These are phyloP conservation scores for Pseudogymnoascus verrucosus DNA, from an alignment of 2,329 filamentous ascomycete genomes.

Conservation along the genomic window DNA sequence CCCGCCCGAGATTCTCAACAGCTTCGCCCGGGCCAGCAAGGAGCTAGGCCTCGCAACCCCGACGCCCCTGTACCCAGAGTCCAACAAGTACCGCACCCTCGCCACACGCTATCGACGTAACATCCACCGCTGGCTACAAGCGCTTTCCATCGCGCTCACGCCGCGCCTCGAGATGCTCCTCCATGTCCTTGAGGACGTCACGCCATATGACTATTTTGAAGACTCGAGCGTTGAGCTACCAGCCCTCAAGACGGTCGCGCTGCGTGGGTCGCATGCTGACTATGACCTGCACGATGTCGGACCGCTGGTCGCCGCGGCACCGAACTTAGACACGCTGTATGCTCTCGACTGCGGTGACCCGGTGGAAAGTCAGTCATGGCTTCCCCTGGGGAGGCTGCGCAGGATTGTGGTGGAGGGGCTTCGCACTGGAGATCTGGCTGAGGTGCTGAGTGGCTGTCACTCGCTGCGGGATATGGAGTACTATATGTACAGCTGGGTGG, in stretches of 20 bases:
- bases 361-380: background rate
- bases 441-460: background rate
- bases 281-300: background rate
- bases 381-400: background rate
- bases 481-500: background rate
- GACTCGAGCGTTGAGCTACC: background rate
- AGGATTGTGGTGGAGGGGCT: background rate
- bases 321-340: background rate
- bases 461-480: background rate
- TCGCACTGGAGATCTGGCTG: background rate
- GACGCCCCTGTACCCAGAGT: background rate
- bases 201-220: background rate
- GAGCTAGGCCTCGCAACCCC: background rate
- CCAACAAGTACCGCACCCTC: background rate
- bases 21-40: background rate
- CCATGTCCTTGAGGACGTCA: background rate
- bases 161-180: background rate
- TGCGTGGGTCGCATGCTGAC: background rate
- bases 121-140: background rate
- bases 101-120: background rate
- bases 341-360: background rate
- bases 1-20: background rate
- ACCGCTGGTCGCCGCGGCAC: background rate
- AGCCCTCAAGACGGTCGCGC: background rate
- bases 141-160: background rate